Evolutionary conservation across 73 alveolate genomes (phyloP), one percentile per base, ranked within the genome.

Genomic region (Tetrahymena borealis): DNA sequence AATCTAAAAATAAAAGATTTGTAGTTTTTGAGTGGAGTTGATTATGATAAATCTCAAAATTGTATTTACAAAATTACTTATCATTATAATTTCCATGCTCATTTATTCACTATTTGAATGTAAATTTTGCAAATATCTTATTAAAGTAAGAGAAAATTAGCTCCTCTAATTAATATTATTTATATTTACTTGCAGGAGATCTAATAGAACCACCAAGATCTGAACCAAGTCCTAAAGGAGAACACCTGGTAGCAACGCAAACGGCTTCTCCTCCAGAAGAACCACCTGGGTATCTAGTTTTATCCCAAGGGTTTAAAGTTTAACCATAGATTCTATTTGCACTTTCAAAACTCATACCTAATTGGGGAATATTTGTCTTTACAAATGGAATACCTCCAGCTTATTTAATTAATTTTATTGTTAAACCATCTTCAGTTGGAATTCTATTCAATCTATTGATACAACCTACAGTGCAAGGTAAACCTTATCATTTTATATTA

Each of bases 181-280:
- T 0, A 0, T 15, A 43, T 6, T 60, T 60, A 60, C 85, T 16
- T 16, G 97, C 96, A 15, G 98, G 98, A 32, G 92, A 35, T 91
- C 99, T 94, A 12, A 97, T 95, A 40, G 95, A 41, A 1, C 99
- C 99, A 20, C 97, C 98, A 43, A 93, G 93, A 93, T 97, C 99
- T 35, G 96, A 90, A n/a, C 98, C 98, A 10, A 97, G 12, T 32
- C 96, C 97, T 4, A 97, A 38, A 8, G 98, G 97, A 13, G 96
- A 91, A 78, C 96, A 94, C 32, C 94, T 90, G 3, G 79, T 39
- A 20, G 97, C 98, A 2, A 97, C 97, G 28, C 96, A 79, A 15
- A 96, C 99, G n/a, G 98, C 97, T 20, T 95, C 98, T 24, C 99
- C 99, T 13, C 99, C 99, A 4, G 98, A 85, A n/a, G 97, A 93